Conservation (phyloP, 805 yeast genomes). For the Teunomyces lycoperdinae region DNA sequence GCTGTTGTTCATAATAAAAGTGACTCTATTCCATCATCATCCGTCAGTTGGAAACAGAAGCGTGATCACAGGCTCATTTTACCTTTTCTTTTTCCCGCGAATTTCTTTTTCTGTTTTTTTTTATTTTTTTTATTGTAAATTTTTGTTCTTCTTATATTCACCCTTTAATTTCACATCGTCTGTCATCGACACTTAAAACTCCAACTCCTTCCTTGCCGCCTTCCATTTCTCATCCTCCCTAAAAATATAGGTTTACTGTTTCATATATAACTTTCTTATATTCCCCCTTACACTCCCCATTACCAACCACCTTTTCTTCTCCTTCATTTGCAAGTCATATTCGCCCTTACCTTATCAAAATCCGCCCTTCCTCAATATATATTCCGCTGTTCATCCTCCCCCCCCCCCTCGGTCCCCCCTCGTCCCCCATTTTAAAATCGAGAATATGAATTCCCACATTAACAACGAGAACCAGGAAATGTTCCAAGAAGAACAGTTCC, state of each 20-base stretch:
- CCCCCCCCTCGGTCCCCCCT: not conserved
- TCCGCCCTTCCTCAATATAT: not conserved
- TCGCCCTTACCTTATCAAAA: not conserved
- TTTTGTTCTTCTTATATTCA: conserved; percentile 5
- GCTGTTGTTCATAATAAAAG: not conserved
- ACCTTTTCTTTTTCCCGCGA: not conserved
- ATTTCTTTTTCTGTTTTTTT: not conserved
- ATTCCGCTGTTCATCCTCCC: not conserved
- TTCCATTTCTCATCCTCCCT: not conserved
- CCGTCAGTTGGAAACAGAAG: not conserved
- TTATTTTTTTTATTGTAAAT: not conserved
- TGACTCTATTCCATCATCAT: conserved; percentile 1
- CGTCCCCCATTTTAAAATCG: too few relatives aligned
- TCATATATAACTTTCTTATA: not conserved
- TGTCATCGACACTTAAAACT: conserved; percentile 4
- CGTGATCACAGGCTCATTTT: conserved; percentile 3
- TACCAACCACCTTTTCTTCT: too few relatives aligned
- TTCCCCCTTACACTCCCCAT: not conserved
- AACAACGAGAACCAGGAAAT: conserved; percentile 33
- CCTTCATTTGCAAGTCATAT: too few relatives aligned
- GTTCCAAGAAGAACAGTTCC: conserved; percentile 25
- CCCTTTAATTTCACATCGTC: conserved; percentile 5
- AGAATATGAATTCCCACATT: conserved; percentile 27
- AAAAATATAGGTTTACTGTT: not conserved
- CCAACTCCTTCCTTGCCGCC: conserved; percentile 2